Percentiles rank a stretch among this genome's conserved stretches.
phyloP scores from a whole-genome alignment of 768 basidiomycete species.

The Xerocomus potaroensis region DNA sequence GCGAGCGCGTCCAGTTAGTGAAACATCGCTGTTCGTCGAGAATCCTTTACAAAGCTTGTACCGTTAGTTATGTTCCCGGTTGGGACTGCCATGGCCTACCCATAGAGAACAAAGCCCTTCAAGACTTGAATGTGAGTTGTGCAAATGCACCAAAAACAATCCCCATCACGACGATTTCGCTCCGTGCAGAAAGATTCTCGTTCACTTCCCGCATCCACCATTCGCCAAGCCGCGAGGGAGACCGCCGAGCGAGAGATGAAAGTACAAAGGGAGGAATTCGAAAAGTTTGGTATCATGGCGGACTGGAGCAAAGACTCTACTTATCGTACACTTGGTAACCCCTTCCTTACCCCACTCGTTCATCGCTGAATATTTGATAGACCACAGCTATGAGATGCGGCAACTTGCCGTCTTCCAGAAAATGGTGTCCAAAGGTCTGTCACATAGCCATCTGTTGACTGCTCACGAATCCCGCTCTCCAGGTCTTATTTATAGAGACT shows the following conservation, averaged over 20 bases:
- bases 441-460: background rate
- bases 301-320: slow-evolving; percentile 72
- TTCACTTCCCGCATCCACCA: slow-evolving; percentile 49
- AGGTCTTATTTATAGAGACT: slow-evolving; percentile 82
- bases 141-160: background rate
- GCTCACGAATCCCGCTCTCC: background rate
- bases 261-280: slow-evolving; percentile 76
- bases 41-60: slow-evolving; percentile 1
- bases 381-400: slow-evolving; percentile 82
- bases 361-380: slow-evolving; percentile 36
- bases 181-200: slow-evolving; percentile 49
- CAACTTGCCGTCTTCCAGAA: slow-evolving; percentile 80
- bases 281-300: slow-evolving; percentile 84
- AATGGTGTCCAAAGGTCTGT: slow-evolving; percentile 80
- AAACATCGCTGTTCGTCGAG: background rate
- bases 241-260: slow-evolving; percentile 73
- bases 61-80: slow-evolving; percentile 82
- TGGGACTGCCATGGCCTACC: slow-evolving; percentile 99
- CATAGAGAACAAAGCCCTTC: slow-evolving; percentile 90
- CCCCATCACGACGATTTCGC: background rate
- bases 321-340: slow-evolving; percentile 81
- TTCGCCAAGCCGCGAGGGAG: slow-evolving; percentile 66
- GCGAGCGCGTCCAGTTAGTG: slow-evolving; percentile 76
- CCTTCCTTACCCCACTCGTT: background rate
- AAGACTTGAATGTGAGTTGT: slow-evolving; percentile 58